Evolutionary conservation across 768 basidiomycete species (phyloP), one percentile per base, ranked within the genome.

Genomic region (Kwoniella shandongensis): DNA sequence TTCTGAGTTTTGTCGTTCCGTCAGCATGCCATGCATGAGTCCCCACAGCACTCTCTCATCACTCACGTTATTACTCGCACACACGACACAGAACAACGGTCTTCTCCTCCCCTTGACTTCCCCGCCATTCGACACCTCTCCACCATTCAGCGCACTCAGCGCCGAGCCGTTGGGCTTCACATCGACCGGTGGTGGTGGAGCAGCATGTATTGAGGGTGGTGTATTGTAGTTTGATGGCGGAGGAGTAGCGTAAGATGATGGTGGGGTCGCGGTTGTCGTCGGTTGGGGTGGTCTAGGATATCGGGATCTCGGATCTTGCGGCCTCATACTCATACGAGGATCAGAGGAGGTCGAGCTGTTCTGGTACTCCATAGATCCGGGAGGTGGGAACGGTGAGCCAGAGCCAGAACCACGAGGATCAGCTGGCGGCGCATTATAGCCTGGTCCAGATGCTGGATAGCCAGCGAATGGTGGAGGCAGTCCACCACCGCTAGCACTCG

Each of bases 61-160:
- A 79, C 84, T 59, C 75, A 89, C 93, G 80, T 98, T 91, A 73
- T 99, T 99, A 72, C 91, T 97, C n/a, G 96, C 94, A 74, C 96
- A 99, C 29, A 98, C 96, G 8, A 99, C 90, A 72, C 96, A 98
- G 79, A 98, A 98, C 44, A 96, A 73, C 1, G 90, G 91, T 11
- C 88, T 81, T 11, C 81, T 78, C 76, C 84, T 57, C 55, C 54
- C 17, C 41, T 38, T 11, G 17, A 18, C 18, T n/a, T 44, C 45
- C 45, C 52, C 54, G 10, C 48, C 36, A 49, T 44, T 22, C 8
- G 54, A 11, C 29, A 23, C 23, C 1, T 51, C 42, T n/a, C 49
- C 48, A 41, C 51, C 41, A 1, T 17, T 17, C 18, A 35, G 30
- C 17, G 3, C 40, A 18, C n/a, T n/a, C n/a, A 17, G 11, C 18